Evolutionary conservation across 1,284 basidiomycete species (phyloP).

Genomic region (Rhodotorula glutinis): DNA sequence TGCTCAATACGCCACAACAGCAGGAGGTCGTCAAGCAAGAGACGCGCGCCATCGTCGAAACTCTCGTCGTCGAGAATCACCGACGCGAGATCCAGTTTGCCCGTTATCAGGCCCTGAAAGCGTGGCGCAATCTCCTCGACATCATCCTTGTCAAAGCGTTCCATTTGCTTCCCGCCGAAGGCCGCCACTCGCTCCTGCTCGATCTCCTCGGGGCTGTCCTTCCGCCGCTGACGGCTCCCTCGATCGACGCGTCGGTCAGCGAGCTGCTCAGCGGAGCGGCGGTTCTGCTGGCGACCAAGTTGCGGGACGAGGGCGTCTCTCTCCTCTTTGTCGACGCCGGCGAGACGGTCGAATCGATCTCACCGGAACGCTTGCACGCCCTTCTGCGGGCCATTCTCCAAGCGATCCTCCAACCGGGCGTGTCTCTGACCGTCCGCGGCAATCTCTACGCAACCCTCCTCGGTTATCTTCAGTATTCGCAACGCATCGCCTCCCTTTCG

Average conservation of each 20-base stretch:
- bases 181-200: slow-evolving; percentile 78
- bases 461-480: slow-evolving; percentile 69
- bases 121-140: slow-evolving; percentile 79
- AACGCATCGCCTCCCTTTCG: slow-evolving; percentile 52
- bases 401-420: slow-evolving; percentile 71
- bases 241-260: slow-evolving; percentile 67
- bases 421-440: slow-evolving; percentile 85
- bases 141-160: slow-evolving; percentile 80
- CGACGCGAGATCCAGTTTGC: slow-evolving; percentile 73
- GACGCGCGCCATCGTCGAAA: slow-evolving; percentile 70
- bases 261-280: slow-evolving; percentile 77
- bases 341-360: slow-evolving; percentile 34
- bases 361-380: slow-evolving; percentile 71
- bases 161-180: slow-evolving; percentile 69
- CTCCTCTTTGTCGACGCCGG: slow-evolving; percentile 30
- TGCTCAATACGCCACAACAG: slow-evolving; percentile 61
- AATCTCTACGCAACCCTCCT: slow-evolving; percentile 90
- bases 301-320: slow-evolving; percentile 65
- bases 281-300: slow-evolving; percentile 75
- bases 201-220: slow-evolving; percentile 72
- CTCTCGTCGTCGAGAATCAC: slow-evolving; percentile 81
- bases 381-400: slow-evolving; percentile 75
- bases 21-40: slow-evolving; percentile 68
- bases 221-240: slow-evolving; percentile 51
- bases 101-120: slow-evolving; percentile 65